Base-by-base conservation (phyloP, 179 eudicot species). In the Gypsophila paniculata region DNA sequence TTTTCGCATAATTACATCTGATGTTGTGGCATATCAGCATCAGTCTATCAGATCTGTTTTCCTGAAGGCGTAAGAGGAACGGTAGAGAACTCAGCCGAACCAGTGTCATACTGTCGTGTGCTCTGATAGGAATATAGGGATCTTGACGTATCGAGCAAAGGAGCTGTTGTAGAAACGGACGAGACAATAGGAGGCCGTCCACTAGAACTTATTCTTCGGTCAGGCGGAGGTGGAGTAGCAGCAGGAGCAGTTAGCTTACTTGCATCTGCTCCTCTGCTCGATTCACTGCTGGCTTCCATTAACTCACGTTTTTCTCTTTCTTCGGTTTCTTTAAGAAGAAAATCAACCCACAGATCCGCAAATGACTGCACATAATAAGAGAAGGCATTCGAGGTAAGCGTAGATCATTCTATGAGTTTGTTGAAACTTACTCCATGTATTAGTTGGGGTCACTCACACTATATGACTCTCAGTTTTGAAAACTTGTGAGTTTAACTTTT, bases 291-390 rank as follows among this genome's bases (percentile, higher is more conserved):
- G 32, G 85, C 76, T 78, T 79, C 90, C 59, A 77, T 81, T 11
- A 87, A 79, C 72, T 87, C 97, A 19, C 82, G 83, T 78, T 80
- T 94, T 69, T 91, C 96, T 81, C 96, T 90, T 80, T 91, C 95
- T 80, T 86, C 97, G n/a, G 90, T 80, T 86, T 94, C 97, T 78
- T 85, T 90, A 69, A 94, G 94, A 80, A 94, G 95, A 68, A 87
- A 94, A 82, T 94, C 99, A 64, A 94, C 99, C 99, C 99, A 94
- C 36, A 91, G 83, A 85, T 94, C 97, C 71, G 96, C 95, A 65
- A 94, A 91, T 29, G 97, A 88, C 99, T 94, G 91, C 4, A 53
- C 66, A 42, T 61, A 36, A 46, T 36, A 34, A 29, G 48, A 53
- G 9, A 48, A 23, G 6, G 22, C 10, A 48, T 23, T 26, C 2